A percentile compares a stretch with the other conserved stretches of the same genome.
phyloP scores from a whole-genome alignment of 2,329 filamentous ascomycete species.

The Colletotrichum spaethianum region DNA sequence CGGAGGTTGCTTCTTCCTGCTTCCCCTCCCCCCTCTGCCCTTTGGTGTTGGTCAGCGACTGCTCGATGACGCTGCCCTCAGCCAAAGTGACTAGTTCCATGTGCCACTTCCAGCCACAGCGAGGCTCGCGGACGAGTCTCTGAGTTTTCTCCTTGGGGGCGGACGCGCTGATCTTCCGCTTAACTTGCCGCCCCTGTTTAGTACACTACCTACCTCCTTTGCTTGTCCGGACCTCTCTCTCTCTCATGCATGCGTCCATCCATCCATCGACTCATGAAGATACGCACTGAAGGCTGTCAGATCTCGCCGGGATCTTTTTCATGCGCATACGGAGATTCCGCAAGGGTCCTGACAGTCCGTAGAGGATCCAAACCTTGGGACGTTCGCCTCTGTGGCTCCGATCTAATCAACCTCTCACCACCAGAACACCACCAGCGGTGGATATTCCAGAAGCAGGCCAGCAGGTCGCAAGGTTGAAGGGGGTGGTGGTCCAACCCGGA shows the following conservation, averaged over 20 bases:
- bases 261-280: neutral
- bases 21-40: neutral
- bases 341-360: conserved; percentile 31
- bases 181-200: conserved; percentile 8
- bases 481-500: conserved; percentile 11
- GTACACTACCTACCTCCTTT: neutral
- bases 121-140: conserved; percentile 4
- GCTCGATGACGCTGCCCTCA: neutral
- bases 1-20: neutral
- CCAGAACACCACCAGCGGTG: conserved; percentile 29
- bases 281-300: neutral
- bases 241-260: neutral
- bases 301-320: conserved; percentile 22
- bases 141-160: neutral
- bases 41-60: conserved; percentile 1
- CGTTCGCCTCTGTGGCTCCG: neutral
- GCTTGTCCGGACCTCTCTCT: neutral
- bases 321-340: conserved; percentile 20
- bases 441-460: conserved; percentile 29
- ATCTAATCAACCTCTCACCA: conserved; percentile 38
- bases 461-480: conserved; percentile 7
- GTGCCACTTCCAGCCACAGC: conserved; percentile 27
- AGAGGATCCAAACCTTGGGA: conserved; percentile 25
- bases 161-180: conserved; percentile 29
- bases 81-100: neutral